These are phyloP conservation scores for Marasmius fiardii DNA, from an alignment of 1,284 basidiomycete genomes.

Conservation along the genomic window DNA sequence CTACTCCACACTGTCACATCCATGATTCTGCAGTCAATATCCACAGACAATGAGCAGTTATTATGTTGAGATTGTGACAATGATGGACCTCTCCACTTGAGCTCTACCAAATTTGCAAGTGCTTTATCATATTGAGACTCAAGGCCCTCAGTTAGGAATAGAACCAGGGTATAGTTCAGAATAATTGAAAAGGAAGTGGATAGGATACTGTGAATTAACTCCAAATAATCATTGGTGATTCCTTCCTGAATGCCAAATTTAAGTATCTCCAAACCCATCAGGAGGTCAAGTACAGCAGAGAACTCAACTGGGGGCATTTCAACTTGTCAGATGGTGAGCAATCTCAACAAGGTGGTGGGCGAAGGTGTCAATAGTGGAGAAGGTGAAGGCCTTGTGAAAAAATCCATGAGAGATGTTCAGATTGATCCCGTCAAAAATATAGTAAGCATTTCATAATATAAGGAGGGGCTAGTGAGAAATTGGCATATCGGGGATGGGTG, in stretches of 20 bases:
- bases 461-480: no score
- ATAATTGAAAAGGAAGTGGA: not conserved
- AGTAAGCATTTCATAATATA: no score
- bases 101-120: not conserved
- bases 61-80: no score
- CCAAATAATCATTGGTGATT: not conserved
- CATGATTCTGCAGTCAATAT: no score
- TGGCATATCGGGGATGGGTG: no score
- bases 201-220: not conserved
- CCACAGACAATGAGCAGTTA: no score
- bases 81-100: not conserved
- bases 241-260: not conserved
- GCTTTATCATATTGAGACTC: not conserved
- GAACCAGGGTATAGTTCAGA: not conserved
- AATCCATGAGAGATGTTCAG: not conserved
- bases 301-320: not conserved
- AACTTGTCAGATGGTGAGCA: not conserved
- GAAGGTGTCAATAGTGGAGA: no score
- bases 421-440: not conserved
- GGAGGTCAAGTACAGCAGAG: not conserved
- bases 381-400: not conserved
- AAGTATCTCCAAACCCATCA: not conserved
- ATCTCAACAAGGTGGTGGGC: no score
- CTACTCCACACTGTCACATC: no score
- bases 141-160: not conserved